Evolutionary conservation across 2,329 filamentous ascomycete genomes (phyloP), one percentile per base, ranked within the genome.

Genomic region (Hypoxylon sp.): DNA sequence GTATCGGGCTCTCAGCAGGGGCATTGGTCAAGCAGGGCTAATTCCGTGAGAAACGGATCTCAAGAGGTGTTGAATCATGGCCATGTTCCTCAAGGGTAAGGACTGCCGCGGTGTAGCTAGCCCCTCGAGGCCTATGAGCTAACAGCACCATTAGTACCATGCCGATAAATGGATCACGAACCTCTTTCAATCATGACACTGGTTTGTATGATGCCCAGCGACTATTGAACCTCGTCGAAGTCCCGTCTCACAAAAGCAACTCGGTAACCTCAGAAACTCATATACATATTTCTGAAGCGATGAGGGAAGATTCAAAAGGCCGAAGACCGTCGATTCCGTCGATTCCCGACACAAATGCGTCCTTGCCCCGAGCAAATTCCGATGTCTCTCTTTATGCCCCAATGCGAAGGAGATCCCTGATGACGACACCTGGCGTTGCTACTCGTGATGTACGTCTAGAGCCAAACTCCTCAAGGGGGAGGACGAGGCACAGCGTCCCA

Each of bases 121-220:
- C 13, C 17, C 17, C 43, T 7, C 24, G 22, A 22, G 22, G 41
- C 58, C 58, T 37, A 54, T 43, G n/a, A 26, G 32, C 59, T 64
- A 52, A 67, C 56, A 49, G 10, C 28, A 50, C 6, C 20, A 13
- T 58, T 20, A 68, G 49, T 53, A 80, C 76, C 49, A 73, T 75
- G 69, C 72, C 76, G 22, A 56, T 71, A 41, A 72, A 74, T 32
- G 70, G 71, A 22, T 75, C 75, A 39, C 79, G 77, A 48, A 71
- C 75, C 4, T 81, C 80, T 4, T 78, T 78, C 68, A 79, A 79
- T 59, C 81, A 82, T 70, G 77, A 82, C 59, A 61, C 79, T 52
- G 73, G 73, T 26, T 81, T 80, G 24, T 83, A 83, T 70, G 80
- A 81, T 68, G 78, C 80, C n/a, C 77, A 79, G 64, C 77, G 79